phyloP scores from a whole-genome alignment of 768 basidiomycete species.

The Calocybe gangraenosa region DNA sequence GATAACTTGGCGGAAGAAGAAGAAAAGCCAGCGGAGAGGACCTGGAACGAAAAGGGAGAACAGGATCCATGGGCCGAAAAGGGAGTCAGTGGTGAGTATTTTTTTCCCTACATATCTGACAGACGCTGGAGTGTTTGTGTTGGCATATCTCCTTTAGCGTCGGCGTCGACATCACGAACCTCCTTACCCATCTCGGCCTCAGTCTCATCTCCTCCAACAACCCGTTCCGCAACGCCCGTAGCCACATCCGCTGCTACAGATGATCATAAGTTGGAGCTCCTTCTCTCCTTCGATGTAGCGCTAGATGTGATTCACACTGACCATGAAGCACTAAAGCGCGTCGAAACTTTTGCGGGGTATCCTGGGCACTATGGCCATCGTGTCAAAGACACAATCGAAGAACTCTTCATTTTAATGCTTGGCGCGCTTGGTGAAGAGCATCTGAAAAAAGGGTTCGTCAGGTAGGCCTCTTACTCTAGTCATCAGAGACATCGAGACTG shows the following conservation, averaged over 20 bases:
- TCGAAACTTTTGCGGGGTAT: constrained; percentile 86
- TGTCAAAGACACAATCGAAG: constrained; percentile 91
- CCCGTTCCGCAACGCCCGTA: constrained; percentile 4
- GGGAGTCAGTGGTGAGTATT: constrained; percentile 4
- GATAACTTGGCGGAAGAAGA: constrained; percentile 36
- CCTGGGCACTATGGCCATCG: constrained; percentile 84
- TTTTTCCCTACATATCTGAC: too few species aligned
- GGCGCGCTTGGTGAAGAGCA: constrained; percentile 76
- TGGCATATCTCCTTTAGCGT: too few species aligned
- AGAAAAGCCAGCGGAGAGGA: constrained; percentile 22
- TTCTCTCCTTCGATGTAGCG: constrained; percentile 89
- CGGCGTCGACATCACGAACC: neutral
- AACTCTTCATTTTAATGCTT: constrained; percentile 84
- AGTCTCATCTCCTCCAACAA: neutral
- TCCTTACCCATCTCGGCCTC: constrained; percentile 5
- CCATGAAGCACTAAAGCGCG: constrained; percentile 86
- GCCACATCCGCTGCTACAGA: neutral
- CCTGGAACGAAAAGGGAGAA: constrained; percentile 12
- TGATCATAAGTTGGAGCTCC: constrained; percentile 62
- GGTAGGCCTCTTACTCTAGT: constrained; percentile 36
- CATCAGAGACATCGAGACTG: constrained; percentile 11
- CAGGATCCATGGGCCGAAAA: constrained; percentile 11
- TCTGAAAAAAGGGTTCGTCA: constrained; percentile 71
- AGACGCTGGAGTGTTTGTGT: too few species aligned
- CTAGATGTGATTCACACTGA: constrained; percentile 91